Base-by-base conservation (phyloP, 768 basidiomycete species). In the Boletus pseudo-olivaceus region DNA sequence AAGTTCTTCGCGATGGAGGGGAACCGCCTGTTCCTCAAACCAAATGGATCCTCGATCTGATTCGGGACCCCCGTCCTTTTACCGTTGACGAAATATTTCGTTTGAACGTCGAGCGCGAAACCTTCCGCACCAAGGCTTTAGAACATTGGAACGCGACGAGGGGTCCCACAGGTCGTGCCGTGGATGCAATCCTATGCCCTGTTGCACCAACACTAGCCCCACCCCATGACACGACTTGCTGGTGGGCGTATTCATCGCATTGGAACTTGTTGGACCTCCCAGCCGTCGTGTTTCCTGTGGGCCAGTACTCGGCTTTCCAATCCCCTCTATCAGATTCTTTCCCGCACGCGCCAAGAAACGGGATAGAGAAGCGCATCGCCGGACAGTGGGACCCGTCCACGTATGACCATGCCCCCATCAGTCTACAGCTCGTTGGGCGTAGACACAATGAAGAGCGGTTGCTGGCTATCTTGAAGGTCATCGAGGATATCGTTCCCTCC, bases 241-340 rank as follows among this genome's bases (percentile, higher is more conserved):
- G 76, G 74, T 78, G 78, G 77, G 71, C 73, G 7, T 81, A 80
- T 60, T 76, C 75, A 7, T 76, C 76, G 2, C 76, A 82, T 58
- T 81, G 80, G 78, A 82, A 82, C 60, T 58, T 82, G 49, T 58
- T 75, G 56, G 80, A 82, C 63, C 77, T 76, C 49, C 73, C 80
- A 10, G 73, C 73, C 19, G 75, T 73, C 19, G 76, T 74, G 4
- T 78, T 82, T 65, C 80, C 80, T 27, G 74, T 73, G 35, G 77
- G 74, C 17, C 69, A 70, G 55, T 64, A 69, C 59, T 62, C 49
- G 37, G 67, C 73, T 38, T 62, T 61, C 48, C 60, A 65, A 46
- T 46, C 35, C 39, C 32, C 59, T n/a, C 26, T 27, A 4, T 49
- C 32, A 14, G 51, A 49, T 7, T 33, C 47, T 52, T 62, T 56